Evolutionary conservation across 163 green algal genomes (phyloP).

Genomic region (Chlamydomonas reinhardtii): DNA sequence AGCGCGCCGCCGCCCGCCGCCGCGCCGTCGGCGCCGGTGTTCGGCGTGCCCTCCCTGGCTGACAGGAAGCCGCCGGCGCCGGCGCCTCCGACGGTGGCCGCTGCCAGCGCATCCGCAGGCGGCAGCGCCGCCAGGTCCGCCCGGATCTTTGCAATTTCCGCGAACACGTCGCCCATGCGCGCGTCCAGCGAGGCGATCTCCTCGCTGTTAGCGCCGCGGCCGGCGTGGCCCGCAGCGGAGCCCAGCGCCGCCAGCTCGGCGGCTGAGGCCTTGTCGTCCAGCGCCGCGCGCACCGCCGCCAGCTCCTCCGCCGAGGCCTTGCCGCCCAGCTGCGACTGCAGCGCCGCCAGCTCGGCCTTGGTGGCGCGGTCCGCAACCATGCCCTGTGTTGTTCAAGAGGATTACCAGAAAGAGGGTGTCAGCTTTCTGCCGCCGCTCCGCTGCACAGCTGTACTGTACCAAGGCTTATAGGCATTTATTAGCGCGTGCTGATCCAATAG

Average conservation of each 20-base stretch:
- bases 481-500: too few relatives aligned
- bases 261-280: constrained; percentile 30
- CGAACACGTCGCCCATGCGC: constrained; percentile 49
- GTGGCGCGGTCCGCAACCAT: constrained; percentile 42
- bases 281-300: constrained; percentile 6
- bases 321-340: constrained; percentile 7
- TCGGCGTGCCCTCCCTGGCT: not conserved
- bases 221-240: not conserved
- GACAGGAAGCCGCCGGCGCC: not conserved
- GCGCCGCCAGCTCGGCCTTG: constrained; percentile 25
- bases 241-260: constrained; percentile 28
- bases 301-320: constrained; percentile 37
- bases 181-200: constrained; percentile 32
- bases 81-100: not conserved
- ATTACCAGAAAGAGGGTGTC: too few relatives aligned
- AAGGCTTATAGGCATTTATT: too few relatives aligned
- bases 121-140: constrained; percentile 22
- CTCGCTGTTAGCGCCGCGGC: constrained; percentile 1
- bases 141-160: constrained; percentile 36
- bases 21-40: not conserved
- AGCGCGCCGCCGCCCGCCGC: not conserved
- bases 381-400: not conserved
- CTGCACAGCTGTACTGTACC: too few relatives aligned
- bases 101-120: not conserved
- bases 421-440: too few relatives aligned